These are phyloP conservation scores for Phytopythium delawarense DNA, from an alignment of 352 stramenopile species.

Conservation along the genomic window DNA sequence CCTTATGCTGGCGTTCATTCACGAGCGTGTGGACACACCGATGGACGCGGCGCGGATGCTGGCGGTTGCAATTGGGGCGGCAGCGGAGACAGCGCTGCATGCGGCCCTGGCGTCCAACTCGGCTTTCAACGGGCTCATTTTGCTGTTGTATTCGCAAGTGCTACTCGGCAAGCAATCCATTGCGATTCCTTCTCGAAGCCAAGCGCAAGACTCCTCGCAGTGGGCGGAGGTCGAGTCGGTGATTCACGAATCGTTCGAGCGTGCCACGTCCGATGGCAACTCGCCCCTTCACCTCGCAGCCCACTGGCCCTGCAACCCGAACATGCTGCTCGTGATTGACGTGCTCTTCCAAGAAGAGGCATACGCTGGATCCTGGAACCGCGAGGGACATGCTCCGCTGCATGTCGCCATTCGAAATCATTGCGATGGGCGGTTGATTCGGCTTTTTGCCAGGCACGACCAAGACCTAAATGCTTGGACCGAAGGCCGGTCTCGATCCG, in stretches of 20 bases:
- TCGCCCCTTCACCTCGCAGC: conserved; percentile 55
- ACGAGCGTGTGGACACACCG: conserved; percentile 8
- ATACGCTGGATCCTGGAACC: conserved; percentile 53
- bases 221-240: conserved; percentile 1
- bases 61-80: conserved; percentile 14
- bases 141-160: conserved; percentile 32
- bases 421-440: conserved; percentile 39
- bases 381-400: conserved; percentile 36
- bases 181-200: background rate
- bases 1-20: conserved; percentile 40
- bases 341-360: conserved; percentile 37
- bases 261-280: conserved; percentile 19
- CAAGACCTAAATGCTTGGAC: conserved; percentile 65
- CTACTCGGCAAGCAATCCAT: conserved; percentile 5
- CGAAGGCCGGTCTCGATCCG: conserved; percentile 24
- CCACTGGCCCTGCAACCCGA: conserved; percentile 21
- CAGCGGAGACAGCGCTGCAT: conserved; percentile 38
- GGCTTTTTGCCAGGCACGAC: conserved; percentile 38
- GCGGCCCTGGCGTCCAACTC: conserved; percentile 33
- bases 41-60: conserved; percentile 17
- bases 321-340: conserved; percentile 37
- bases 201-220: background rate
- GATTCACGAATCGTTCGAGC: conserved; percentile 5
- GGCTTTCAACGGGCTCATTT: conserved; percentile 32
- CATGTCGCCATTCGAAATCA: conserved; percentile 45